Evolutionary conservation across 1,284 basidiomycete genomes (phyloP), one percentile per base, ranked within the genome.

Genomic region (Microbotryum intermedium): DNA sequence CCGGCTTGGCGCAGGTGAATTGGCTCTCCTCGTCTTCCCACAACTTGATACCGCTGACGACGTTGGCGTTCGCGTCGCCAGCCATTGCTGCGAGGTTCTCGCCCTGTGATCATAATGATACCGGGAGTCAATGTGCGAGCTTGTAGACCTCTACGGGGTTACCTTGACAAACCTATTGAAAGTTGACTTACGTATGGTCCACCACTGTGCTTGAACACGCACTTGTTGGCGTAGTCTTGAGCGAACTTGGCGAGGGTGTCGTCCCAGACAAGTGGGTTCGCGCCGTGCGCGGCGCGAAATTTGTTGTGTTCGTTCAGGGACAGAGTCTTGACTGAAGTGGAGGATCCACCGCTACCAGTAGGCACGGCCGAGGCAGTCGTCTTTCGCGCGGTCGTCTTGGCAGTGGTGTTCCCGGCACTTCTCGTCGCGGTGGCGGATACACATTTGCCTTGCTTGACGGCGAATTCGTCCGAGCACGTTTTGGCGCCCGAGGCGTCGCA

Each of bases 271-370:
- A 67, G 30, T 0, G 66, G 23, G 10, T 29, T 3, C 7, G 66
- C 63, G 13, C 47, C 51, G 50, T 67, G 66, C 5, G 49, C 21
- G 0, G 63, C 66, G 8, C 66, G 53, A 58, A 60, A 62, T 1
- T 28, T 25, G 53, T 67, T 67, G 63, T 67, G 66, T 26, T 60
- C 59, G 7, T 43, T 29, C 16, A 67, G 51, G 11, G 64, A 60
- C 2, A 50, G 44, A 6, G 13, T 29, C 20, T 50, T 30, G 49
- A 50, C 20, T 11, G 49, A 23, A 28, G 25, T 29, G 11, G 49
- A 29, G 20, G 49, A 26, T n/a, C 9, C 20, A 50, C 9, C 20
- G 20, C 25, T 26, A 29, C 49, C 49, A 25, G 21, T 29, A 50
- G 49, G 20, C 8, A 5, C 9, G 21, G 49, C 29, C 6, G 49